Percentiles rank a stretch among this genome's conserved stretches.
phyloP scores from a whole-genome alignment of 1,139 yeast genomes.

The Spencermartinsiella ligniputridi region DNA sequence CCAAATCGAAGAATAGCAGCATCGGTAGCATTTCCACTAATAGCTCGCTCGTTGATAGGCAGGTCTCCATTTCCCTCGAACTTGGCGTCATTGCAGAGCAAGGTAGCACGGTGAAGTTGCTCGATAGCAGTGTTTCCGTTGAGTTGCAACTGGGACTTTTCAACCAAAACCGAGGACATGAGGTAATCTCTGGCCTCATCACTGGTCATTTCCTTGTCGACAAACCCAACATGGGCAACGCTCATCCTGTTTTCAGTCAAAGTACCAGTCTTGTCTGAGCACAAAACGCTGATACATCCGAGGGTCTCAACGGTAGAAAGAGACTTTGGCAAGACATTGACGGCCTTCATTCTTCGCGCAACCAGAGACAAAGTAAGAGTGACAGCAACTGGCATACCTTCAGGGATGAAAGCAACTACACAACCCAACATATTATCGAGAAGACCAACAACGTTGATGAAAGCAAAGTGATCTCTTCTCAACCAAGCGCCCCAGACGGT shows the following conservation, averaged over 20 bases:
- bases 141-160: not conserved
- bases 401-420: slow-evolving; percentile 53
- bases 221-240: slow-evolving; percentile 41
- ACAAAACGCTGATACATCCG: slow-evolving; percentile 48
- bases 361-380: slow-evolving; percentile 49
- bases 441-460: slow-evolving; percentile 43
- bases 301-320: slow-evolving; percentile 71
- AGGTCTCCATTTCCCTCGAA: slow-evolving; percentile 25
- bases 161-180: not conserved
- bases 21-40: slow-evolving; percentile 50
- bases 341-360: slow-evolving; percentile 45
- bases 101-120: slow-evolving; percentile 15
- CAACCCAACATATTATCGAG: slow-evolving; percentile 37
- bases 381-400: slow-evolving; percentile 52
- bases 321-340: slow-evolving; percentile 45
- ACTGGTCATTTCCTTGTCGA: slow-evolving; percentile 15
- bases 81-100: slow-evolving; percentile 42
- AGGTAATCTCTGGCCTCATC: slow-evolving; percentile 17
- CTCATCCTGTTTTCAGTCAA: slow-evolving; percentile 49
- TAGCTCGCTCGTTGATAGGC: slow-evolving; percentile 29
- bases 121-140: slow-evolving; percentile 8
- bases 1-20: slow-evolving; percentile 42
- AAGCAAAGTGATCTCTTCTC: slow-evolving; percentile 38
- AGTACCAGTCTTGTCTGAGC: slow-evolving; percentile 55
- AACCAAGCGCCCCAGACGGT: slow-evolving; percentile 48